Evolutionary conservation across 495 filamentous ascomycete species (phyloP).

Genomic region (Staphylotrichum tortipilum): DNA sequence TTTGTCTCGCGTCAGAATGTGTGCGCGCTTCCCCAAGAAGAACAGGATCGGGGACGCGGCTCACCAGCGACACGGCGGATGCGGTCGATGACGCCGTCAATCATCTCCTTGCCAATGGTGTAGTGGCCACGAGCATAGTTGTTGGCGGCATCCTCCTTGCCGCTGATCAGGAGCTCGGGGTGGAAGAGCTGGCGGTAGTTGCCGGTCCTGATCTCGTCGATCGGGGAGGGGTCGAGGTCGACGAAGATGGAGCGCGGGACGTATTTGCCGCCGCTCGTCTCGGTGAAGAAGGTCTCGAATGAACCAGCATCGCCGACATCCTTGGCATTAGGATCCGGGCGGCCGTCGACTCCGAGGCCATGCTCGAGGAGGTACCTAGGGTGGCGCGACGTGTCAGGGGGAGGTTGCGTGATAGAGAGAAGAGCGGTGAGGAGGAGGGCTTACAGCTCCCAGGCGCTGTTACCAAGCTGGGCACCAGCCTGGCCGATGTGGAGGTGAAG

Average conservation of each 20-base stretch:
- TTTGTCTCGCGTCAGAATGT: conserved; percentile 16
- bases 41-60: not conserved
- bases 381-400: conserved; percentile 11
- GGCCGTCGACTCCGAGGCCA: conserved; percentile 71
- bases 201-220: conserved; percentile 86
- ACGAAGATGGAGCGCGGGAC: conserved; percentile 86
- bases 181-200: conserved; percentile 80
- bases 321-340: conserved; percentile 53
- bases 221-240: conserved; percentile 81
- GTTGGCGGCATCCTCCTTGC: conserved; percentile 91
- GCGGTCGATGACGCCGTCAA: conserved; percentile 73
- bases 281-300: conserved; percentile 86
- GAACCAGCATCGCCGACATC: conserved; percentile 59
- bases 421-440: conserved; percentile 47
- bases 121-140: conserved; percentile 95
- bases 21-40: too few relatives aligned
- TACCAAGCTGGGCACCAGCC: conserved; percentile 87
- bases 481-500: conserved; percentile 89
- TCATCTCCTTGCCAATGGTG: conserved; percentile 86
- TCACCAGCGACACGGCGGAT: conserved; percentile 75
- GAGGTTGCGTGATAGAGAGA: not conserved
- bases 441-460: conserved; percentile 93
- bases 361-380: conserved; percentile 86
- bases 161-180: conserved; percentile 77
- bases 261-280: conserved; percentile 79